Conservation (phyloP, 305 asterid genomes). For the Fraxinus platypoda region DNA sequence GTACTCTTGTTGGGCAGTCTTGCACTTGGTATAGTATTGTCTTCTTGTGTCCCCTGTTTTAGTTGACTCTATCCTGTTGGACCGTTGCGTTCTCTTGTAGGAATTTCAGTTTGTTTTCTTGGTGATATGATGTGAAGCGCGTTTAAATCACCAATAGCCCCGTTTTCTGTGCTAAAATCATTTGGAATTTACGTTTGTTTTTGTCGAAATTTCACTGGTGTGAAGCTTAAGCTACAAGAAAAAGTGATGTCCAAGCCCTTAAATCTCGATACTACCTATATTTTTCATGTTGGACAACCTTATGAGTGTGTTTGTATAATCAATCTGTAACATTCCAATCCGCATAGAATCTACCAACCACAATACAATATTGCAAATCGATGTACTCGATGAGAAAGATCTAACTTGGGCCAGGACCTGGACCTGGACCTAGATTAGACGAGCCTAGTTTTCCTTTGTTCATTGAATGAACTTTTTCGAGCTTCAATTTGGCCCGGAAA, state of each 20-base stretch:
- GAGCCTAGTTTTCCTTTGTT: conserved; percentile 38
- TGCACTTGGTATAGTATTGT: conserved; percentile 29
- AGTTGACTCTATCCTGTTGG: not conserved
- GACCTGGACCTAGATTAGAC: conserved; percentile 41
- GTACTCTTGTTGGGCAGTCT: conserved; percentile 24
- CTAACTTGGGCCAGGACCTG: conserved; percentile 20
- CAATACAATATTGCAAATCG: not conserved
- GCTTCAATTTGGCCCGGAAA: conserved; percentile 63
- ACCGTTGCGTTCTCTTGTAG: not conserved
- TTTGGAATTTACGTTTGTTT: not conserved
- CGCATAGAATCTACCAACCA: not conserved
- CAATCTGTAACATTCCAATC: not conserved
- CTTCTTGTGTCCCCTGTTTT: conserved; percentile 17
- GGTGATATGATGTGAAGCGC: not conserved
- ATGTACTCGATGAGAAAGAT: not conserved
- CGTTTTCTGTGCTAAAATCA: not conserved
- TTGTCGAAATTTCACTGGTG: not conserved
- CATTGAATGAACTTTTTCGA: conserved; percentile 49
- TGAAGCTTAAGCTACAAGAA: not conserved
- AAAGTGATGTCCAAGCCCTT: not conserved
- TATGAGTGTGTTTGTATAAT: not conserved
- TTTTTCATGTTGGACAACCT: not conserved
- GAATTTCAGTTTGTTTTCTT: not conserved
- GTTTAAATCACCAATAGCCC: not conserved
- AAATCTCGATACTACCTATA: not conserved